Percentiles rank a stretch among this genome's conserved stretches.
phyloP scores from a whole-genome alignment of 805 yeast genomes.

The Peterozyma toletana region DNA sequence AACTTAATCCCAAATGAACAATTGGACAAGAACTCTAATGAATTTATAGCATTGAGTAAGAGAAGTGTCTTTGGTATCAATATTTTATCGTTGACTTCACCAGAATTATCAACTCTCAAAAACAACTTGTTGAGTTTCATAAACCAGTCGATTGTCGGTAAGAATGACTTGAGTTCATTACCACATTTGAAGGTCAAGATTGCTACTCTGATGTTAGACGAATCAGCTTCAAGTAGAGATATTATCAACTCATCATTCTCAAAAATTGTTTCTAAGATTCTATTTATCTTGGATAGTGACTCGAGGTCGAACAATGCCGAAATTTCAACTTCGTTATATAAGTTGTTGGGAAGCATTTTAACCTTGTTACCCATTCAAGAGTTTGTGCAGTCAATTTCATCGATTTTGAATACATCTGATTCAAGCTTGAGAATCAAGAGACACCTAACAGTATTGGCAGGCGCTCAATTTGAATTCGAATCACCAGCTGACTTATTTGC shows the following conservation, averaged over 20 bases:
- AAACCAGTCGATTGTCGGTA: slow-evolving; percentile 39
- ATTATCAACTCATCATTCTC: slow-evolving; percentile 17
- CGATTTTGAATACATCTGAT: slow-evolving; percentile 24
- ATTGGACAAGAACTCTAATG: slow-evolving; percentile 27
- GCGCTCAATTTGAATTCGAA: slow-evolving; percentile 66
- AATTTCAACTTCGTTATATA: slow-evolving; percentile 37
- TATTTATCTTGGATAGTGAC: slow-evolving; percentile 31
- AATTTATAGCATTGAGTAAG: slow-evolving; percentile 30
- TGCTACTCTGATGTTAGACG: slow-evolving; percentile 24
- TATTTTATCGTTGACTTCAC: slow-evolving; percentile 38
- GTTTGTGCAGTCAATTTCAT: slow-evolving; percentile 56
- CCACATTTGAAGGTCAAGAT: slow-evolving; percentile 35
- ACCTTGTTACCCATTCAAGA: slow-evolving; percentile 68
- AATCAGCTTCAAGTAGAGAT: slow-evolving; percentile 10
- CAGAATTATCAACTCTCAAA: slow-evolving; percentile 43
- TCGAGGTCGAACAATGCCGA: slow-evolving; percentile 17
- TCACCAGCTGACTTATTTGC: slow-evolving; percentile 42
- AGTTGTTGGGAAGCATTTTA: slow-evolving; percentile 53
- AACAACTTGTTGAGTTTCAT: slow-evolving; percentile 49
- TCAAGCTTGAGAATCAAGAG: slow-evolving; percentile 44
- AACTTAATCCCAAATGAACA: slow-evolving; percentile 33
- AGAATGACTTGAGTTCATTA: slow-evolving; percentile 28
- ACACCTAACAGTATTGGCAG: slow-evolving; percentile 55
- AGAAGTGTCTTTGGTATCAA: slow-evolving; percentile 62
- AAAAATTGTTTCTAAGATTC: slow-evolving; percentile 23